phyloP scores from a whole-genome alignment of 768 basidiomycete species.

The Saitozyma podzolica region DNA sequence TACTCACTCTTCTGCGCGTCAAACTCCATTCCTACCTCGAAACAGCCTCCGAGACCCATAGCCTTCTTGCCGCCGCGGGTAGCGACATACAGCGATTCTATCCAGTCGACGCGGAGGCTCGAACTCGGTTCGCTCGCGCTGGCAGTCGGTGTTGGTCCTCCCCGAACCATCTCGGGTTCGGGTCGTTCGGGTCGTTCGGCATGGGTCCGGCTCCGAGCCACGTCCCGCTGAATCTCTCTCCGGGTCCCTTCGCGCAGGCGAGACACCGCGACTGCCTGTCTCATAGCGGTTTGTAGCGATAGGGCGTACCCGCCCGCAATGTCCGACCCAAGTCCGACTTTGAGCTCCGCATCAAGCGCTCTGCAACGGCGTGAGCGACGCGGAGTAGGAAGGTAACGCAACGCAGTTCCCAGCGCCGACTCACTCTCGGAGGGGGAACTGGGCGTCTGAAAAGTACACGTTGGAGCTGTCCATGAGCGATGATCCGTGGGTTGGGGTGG shows the following conservation, averaged over 20 bases:
- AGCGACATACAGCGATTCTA: slow-evolving; percentile 74
- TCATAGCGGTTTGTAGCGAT: slow-evolving; percentile 77
- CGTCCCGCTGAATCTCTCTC: slow-evolving; percentile 6
- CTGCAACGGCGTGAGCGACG: slow-evolving; percentile 50
- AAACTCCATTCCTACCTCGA: slow-evolving; percentile 46
- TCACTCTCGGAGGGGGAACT: slow-evolving; percentile 40
- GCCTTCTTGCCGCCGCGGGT: slow-evolving; percentile 76
- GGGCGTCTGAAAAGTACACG: slow-evolving; percentile 68
- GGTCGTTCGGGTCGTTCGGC: not conserved
- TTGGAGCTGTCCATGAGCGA: slow-evolving; percentile 60
- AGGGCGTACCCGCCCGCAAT: slow-evolving; percentile 81
- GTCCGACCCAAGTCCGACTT: slow-evolving; percentile 80
- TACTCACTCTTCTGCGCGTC: slow-evolving; percentile 50
- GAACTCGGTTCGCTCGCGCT: slow-evolving; percentile 9
- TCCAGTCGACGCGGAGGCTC: slow-evolving; percentile 70
- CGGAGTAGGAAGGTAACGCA: slow-evolving; percentile 53
- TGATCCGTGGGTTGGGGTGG: not conserved
- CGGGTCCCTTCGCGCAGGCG: slow-evolving; percentile 64
- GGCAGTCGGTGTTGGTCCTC: not conserved
- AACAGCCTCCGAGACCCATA: slow-evolving; percentile 58
- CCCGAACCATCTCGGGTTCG: not conserved
- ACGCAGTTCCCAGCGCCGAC: slow-evolving; percentile 4
- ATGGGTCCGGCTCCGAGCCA: slow-evolving; percentile 3
- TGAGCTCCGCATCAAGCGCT: slow-evolving; percentile 65
- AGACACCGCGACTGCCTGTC: slow-evolving; percentile 71